Percentiles rank a stretch among this genome's conserved stretches.
These are phyloP conservation scores for Globisporangium carolinianum DNA, from an alignment of 352 stramenopile species.

Conservation along the genomic window DNA sequence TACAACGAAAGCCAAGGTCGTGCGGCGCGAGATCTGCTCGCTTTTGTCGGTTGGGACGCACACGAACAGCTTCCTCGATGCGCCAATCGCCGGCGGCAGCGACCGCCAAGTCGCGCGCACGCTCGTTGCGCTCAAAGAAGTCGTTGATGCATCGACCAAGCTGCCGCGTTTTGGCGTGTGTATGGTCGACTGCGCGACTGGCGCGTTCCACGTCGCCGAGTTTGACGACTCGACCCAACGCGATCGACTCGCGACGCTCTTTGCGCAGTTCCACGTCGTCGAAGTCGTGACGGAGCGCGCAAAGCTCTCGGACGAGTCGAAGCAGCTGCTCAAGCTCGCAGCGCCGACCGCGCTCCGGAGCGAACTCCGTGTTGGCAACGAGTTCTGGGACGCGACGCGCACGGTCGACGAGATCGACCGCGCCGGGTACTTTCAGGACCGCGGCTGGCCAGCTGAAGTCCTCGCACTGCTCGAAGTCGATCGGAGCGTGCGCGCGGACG, in stretches of 20 bases:
- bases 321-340: constrained; percentile 70
- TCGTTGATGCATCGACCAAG: constrained; percentile 2
- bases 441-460: constrained; percentile 55
- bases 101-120: constrained; percentile 36
- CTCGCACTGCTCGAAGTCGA: constrained; percentile 61
- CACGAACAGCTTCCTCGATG: constrained; percentile 94
- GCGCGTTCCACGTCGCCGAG: constrained; percentile 92
- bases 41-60: constrained; percentile 94
- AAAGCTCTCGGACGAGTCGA: constrained; percentile 55
- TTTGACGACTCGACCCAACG: constrained; percentile 96
- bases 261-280: constrained; percentile 84
- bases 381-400: constrained; percentile 90
- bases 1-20: constrained; percentile 79
- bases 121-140: constrained; percentile 72
- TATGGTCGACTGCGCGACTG: constrained; percentile 92
- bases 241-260: constrained; percentile 93
- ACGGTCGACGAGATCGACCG: constrained; percentile 89
- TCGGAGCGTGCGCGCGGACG: constrained; percentile 54
- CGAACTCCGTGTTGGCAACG: constrained; percentile 50
- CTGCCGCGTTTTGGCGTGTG: constrained; percentile 86
- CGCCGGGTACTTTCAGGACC: constrained; percentile 83
- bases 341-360: constrained; percentile 51
- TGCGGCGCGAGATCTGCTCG: constrained; percentile 94
- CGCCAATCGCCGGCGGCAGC: constrained; percentile 46
- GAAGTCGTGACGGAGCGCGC: constrained; percentile 80